These are phyloP conservation scores for Aspergillus pseudonomiae DNA, from an alignment of 2,329 filamentous ascomycete species.

Conservation along the genomic window DNA sequence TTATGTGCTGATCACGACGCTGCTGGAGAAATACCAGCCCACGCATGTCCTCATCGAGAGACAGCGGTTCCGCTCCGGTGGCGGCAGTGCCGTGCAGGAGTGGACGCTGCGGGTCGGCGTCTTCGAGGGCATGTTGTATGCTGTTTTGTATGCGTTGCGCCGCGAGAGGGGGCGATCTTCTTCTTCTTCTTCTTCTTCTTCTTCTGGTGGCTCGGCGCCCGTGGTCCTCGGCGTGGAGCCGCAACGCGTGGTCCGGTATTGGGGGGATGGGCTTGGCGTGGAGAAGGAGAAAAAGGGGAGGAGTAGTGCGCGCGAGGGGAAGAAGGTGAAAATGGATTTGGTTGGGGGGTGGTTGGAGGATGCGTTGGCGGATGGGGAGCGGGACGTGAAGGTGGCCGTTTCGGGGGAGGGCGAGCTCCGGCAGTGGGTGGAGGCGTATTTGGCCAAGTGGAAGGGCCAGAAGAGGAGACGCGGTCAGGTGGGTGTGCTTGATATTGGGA, in stretches of 20 bases:
- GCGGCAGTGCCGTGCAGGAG: constrained; percentile 68
- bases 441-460: constrained; percentile 32
- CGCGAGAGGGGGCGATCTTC: constrained; percentile 30
- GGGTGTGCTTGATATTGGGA: constrained; percentile 42
- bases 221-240: constrained; percentile 21
- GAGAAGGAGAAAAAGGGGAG: constrained; percentile 12
- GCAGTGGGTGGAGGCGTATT: constrained; percentile 31
- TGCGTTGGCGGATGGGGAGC: not conserved
- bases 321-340: constrained; percentile 64
- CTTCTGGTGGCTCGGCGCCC: not conserved
- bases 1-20: constrained; percentile 55
- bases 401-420: constrained; percentile 19
- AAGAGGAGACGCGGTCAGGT: not conserved
- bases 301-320: constrained; percentile 37
- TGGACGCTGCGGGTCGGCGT: constrained; percentile 84
- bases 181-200: not conserved
- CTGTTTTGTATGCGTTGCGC: constrained; percentile 62
- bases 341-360: constrained; percentile 54
- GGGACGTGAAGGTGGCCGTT: not conserved
- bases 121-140: constrained; percentile 80
- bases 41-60: constrained; percentile 72
- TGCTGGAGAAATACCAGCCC: constrained; percentile 58
- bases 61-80: constrained; percentile 66
- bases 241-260: constrained; percentile 30
- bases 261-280: constrained; percentile 45